These are phyloP conservation scores for Paraleonurus japonicus DNA, from an alignment of 257 asterid genomes.

Conservation along the genomic window DNA sequence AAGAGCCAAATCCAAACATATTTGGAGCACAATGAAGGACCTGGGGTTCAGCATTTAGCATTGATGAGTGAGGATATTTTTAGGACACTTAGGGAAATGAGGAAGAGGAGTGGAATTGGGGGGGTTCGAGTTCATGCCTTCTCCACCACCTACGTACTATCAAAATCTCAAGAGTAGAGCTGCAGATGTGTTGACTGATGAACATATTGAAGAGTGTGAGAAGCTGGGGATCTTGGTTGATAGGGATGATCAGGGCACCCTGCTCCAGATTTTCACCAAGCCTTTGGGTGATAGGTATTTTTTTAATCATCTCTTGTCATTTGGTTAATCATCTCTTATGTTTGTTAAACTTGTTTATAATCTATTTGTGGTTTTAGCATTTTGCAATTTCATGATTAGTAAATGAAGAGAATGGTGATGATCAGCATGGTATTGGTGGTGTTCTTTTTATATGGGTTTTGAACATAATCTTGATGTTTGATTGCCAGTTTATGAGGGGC, in stretches of 20 bases:
- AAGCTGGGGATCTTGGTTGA: conserved; percentile 91
- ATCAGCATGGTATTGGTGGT: no score
- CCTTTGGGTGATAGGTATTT: conserved; percentile 94
- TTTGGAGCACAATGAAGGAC: conserved; percentile 94
- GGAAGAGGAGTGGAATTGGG: conserved; percentile 78
- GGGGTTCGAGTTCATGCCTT: conserved; percentile 96
- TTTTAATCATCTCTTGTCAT: not conserved
- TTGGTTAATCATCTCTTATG: not conserved
- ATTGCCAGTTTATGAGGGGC: not conserved
- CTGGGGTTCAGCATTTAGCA: conserved; percentile 96
- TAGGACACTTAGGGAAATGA: conserved; percentile 79
- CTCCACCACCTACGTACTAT: conserved; percentile 84
- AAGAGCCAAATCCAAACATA: conserved; percentile 97
- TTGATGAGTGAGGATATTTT: conserved; percentile 70
- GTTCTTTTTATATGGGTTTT: not conserved
- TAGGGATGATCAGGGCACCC: conserved; percentile 93
- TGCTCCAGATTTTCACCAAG: conserved; percentile 96
- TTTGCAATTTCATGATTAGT: not conserved
- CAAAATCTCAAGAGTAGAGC: conserved; percentile 63
- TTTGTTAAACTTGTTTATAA: not conserved
- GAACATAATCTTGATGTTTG: not conserved
- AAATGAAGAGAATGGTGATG: not conserved
- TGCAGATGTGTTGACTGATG: conserved; percentile 72
- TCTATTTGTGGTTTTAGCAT: not conserved
- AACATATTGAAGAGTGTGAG: conserved; percentile 82